Evolutionary conservation across 495 filamentous ascomycete genomes (phyloP).

Genomic region (Thermothielavioides terrestris): DNA sequence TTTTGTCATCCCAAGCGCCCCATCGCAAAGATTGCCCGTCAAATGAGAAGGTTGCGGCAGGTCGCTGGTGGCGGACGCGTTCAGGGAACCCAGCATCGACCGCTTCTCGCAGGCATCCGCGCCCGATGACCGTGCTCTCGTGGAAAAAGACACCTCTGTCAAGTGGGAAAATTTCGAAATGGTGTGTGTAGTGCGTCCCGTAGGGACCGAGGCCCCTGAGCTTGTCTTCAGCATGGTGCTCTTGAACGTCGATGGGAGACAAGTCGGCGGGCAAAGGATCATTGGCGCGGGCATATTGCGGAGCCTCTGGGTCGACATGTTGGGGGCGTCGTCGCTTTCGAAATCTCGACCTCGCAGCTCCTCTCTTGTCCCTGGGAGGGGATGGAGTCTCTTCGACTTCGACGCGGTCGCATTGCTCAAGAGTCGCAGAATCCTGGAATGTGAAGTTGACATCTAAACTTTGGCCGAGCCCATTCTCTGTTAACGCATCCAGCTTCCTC

Average conservation of each 20-base stretch:
- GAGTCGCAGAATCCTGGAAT: not conserved
- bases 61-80: constrained; percentile 20
- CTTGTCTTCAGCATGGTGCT: constrained; percentile 27
- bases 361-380: constrained; percentile 20
- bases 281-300: constrained; percentile 42
- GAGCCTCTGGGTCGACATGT: constrained; percentile 42
- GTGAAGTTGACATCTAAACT: constrained; percentile 16
- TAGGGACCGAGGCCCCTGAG: constrained; percentile 49
- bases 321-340: constrained; percentile 45
- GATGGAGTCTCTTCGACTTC: constrained; percentile 19
- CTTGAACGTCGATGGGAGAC: constrained; percentile 6
- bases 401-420: not conserved
- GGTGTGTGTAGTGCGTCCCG: constrained; percentile 59
- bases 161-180: constrained; percentile 67
- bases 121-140: constrained; percentile 65
- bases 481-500: constrained; percentile 14
- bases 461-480: constrained; percentile 18
- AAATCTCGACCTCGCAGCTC: constrained; percentile 21
- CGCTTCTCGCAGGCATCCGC: constrained; percentile 52
- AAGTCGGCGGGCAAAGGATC: constrained; percentile 34
- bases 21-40: constrained; percentile 49
- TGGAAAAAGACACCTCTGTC: constrained; percentile 65
- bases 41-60: constrained; percentile 31
- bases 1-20: constrained; percentile 60
- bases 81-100: constrained; percentile 28